A percentile compares a stretch with the other conserved stretches of the same genome.
Conservation (phyloP, 257 asterid species). For the Fraxinus excelsior region DNA sequence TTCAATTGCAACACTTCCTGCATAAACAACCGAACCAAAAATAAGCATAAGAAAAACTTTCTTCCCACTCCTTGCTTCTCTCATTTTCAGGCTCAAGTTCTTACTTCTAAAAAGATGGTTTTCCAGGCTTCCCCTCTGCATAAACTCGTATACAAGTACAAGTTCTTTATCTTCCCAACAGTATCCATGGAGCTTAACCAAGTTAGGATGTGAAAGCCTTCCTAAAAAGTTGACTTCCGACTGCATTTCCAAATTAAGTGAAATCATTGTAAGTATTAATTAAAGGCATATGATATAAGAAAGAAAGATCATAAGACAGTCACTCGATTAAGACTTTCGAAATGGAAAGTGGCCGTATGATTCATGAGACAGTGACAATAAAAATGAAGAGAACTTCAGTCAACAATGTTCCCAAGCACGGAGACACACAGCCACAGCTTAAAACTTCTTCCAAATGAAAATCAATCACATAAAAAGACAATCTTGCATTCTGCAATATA, state of each 20-base stretch:
- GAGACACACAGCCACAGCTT: neutral
- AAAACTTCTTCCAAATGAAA: neutral
- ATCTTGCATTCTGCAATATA: neutral
- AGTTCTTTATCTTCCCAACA: conserved; percentile 47
- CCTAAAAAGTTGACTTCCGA: conserved; percentile 56
- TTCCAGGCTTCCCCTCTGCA: conserved; percentile 52
- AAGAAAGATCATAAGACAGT: neutral
- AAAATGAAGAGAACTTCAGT: neutral
- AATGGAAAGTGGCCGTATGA: neutral
- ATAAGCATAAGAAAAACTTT: conserved; percentile 12
- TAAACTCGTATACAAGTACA: conserved; percentile 48
- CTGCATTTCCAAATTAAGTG: conserved; percentile 35
- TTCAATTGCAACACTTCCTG: conserved; percentile 42
- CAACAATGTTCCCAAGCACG: neutral
- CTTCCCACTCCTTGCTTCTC: neutral
- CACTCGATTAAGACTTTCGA: neutral
- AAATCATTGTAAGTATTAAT: neutral
- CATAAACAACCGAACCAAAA: neutral
- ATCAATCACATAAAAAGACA: neutral
- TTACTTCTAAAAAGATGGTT: conserved; percentile 58
- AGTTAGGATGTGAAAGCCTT: conserved; percentile 56
- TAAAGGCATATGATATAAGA: conserved; percentile 15
- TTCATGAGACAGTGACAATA: neutral
- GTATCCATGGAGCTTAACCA: conserved; percentile 49
- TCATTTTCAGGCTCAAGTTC: conserved; percentile 18